Conservation (phyloP, 1,284 basidiomycete genomes). For the Cutaneotrichosporon sp. region DNA sequence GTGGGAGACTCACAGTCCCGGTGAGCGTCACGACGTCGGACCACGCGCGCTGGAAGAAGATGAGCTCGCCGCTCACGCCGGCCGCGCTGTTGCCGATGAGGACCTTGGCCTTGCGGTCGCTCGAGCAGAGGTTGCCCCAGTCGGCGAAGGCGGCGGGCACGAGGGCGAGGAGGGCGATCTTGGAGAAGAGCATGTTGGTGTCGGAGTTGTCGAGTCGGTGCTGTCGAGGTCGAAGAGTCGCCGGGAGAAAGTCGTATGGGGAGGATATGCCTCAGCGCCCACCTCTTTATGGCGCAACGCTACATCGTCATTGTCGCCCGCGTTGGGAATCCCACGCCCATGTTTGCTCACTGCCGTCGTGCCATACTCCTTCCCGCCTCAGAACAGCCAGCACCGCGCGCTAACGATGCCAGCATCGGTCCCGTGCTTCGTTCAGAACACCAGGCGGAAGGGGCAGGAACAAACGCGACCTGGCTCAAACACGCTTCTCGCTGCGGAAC, state of each 20-base stretch:
- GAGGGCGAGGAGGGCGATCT: not conserved
- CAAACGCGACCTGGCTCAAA: too few relatives aligned
- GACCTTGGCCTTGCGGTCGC: constrained; percentile 2
- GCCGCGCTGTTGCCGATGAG: not conserved
- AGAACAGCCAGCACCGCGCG: not conserved
- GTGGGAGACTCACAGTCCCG: not conserved
- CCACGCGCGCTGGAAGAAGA: not conserved
- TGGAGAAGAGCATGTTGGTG: not conserved
- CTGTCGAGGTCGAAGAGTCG: too few relatives aligned
- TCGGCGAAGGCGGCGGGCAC: not conserved
- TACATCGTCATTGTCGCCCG: not conserved
- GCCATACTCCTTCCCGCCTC: not conserved
- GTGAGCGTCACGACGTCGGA: not conserved
- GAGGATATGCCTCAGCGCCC: not conserved
- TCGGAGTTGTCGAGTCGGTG: too few relatives aligned
- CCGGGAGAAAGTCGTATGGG: too few relatives aligned
- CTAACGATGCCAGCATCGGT: not conserved
- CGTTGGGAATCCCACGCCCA: not conserved
- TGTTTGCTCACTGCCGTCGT: not conserved
- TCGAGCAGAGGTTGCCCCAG: constrained; percentile 2
- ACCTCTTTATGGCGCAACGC: not conserved
- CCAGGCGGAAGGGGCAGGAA: not conserved
- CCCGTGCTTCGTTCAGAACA: not conserved
- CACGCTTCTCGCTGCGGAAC: too few relatives aligned
- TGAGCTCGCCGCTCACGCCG: not conserved